Evolutionary conservation across 2,329 filamentous ascomycete genomes (phyloP).

Genomic region (Aureobasidium sp.): DNA sequence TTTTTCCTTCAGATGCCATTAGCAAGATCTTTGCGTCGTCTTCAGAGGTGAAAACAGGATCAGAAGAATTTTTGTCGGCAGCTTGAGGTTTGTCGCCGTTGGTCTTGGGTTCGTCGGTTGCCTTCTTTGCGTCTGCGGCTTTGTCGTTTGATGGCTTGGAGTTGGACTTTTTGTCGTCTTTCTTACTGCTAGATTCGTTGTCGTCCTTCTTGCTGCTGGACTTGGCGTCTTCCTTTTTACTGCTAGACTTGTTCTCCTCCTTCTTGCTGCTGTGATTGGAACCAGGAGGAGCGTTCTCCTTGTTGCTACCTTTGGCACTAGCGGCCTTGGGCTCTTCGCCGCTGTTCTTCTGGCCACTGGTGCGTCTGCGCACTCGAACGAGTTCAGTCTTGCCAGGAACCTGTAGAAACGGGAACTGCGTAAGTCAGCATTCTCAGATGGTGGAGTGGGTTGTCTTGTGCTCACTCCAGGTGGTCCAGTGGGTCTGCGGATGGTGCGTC

Average conservation of each 20-base stretch:
- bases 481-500: constrained; percentile 5
- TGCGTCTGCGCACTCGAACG: neutral
- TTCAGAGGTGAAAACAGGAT: constrained; percentile 25
- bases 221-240: too few species aligned
- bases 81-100: neutral
- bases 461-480: constrained; percentile 9
- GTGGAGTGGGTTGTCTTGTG: neutral
- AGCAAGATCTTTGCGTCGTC: constrained; percentile 33
- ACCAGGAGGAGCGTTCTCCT: neutral
- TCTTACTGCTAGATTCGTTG: neutral
- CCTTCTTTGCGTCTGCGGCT: neutral
- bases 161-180: neutral
- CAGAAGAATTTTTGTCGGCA: neutral
- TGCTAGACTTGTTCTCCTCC: neutral
- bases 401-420: constrained; percentile 2
- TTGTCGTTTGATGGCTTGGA: neutral
- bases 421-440: constrained; percentile 1
- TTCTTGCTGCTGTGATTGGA: neutral
- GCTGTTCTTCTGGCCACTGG: neutral
- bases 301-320: neutral
- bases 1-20: constrained; percentile 24
- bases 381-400: neutral
- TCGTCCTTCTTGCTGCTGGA: too few species aligned
- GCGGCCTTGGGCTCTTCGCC: neutral
- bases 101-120: neutral